A percentile compares a stretch with the other conserved stretches of the same genome.
These are phyloP conservation scores for Russula brevipes DNA, from an alignment of 768 basidiomycete species.

Conservation along the genomic window DNA sequence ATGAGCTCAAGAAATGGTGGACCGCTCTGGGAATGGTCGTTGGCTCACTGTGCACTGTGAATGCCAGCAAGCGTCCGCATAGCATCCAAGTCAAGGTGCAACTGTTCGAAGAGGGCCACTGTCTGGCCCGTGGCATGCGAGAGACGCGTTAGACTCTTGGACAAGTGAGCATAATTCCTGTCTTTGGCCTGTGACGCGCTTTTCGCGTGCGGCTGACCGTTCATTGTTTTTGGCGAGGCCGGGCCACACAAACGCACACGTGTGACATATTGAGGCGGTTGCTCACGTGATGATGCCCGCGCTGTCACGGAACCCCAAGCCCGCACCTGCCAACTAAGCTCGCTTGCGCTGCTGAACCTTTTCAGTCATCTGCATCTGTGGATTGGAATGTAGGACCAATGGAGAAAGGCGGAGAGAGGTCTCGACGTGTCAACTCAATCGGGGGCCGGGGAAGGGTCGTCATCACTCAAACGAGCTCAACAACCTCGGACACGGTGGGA, in stretches of 20 bases:
- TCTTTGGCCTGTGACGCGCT: slow-evolving; percentile 76
- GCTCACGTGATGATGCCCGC: slow-evolving; percentile 15
- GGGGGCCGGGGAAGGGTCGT: not conserved
- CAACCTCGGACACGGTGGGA: not conserved
- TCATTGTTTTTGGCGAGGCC: slow-evolving; percentile 12
- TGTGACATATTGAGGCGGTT: not conserved
- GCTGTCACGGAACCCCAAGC: not conserved
- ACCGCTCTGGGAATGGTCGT: not conserved
- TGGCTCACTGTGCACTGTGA: slow-evolving; percentile 73
- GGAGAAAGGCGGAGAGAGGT: not conserved
- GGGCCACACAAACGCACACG: not conserved
- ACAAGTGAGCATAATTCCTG: slow-evolving; percentile 72
- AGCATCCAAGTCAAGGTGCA: slow-evolving; percentile 69
- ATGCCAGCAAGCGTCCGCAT: slow-evolving; percentile 76
- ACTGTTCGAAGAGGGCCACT: slow-evolving; percentile 68
- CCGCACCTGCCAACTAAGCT: slow-evolving; percentile 8
- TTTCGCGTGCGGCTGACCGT: slow-evolving; percentile 37
- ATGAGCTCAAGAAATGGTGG: not conserved
- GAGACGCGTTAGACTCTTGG: slow-evolving; percentile 62
- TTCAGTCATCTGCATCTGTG: not conserved
- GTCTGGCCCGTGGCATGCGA: slow-evolving; percentile 64
- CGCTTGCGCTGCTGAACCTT: not conserved
- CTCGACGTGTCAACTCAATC: not conserved
- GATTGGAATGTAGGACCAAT: not conserved
- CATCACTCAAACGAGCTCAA: not conserved